Evolutionary conservation across 1,139 yeast genomes (phyloP).

Genomic region (Meyerozyma carpophila): DNA sequence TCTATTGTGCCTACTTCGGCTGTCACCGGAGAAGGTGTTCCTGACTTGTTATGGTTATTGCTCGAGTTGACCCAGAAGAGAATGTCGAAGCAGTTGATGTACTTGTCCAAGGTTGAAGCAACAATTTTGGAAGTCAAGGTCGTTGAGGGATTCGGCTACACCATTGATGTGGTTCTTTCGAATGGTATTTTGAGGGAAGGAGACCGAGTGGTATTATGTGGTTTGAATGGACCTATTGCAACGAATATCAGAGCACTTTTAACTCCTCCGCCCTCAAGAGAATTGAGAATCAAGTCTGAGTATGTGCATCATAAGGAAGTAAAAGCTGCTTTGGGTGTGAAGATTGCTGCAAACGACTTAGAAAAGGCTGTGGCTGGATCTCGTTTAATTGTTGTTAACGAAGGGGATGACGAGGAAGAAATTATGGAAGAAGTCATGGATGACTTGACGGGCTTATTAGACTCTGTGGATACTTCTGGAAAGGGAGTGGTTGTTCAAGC

Average conservation of each 20-base stretch:
- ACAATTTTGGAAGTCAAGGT: slow-evolving; percentile 98
- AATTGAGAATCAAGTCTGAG: slow-evolving; percentile 90
- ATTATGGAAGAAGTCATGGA: slow-evolving; percentile 98
- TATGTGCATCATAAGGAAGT: slow-evolving; percentile 95
- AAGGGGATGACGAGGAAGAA: slow-evolving; percentile 97
- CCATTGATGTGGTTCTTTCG: slow-evolving; percentile 94
- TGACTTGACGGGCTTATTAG: slow-evolving; percentile 90
- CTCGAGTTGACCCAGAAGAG: slow-evolving; percentile 95
- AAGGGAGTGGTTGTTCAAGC: slow-evolving; percentile 98
- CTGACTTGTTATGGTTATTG: slow-evolving; percentile 93
- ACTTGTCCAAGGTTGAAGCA: slow-evolving; percentile 88
- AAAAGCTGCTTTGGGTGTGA: slow-evolving; percentile 98
- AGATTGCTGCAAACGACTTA: slow-evolving; percentile 94
- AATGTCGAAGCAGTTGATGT: slow-evolving; percentile 98
- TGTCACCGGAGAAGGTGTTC: slow-evolving; percentile 99
- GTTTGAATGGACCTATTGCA: slow-evolving; percentile 98
- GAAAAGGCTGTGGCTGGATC: slow-evolving; percentile 99
- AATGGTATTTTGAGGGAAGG: slow-evolving; percentile 95
- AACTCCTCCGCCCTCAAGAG: slow-evolving; percentile 97
- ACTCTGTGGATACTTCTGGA: slow-evolving; percentile 91
- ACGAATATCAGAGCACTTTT: slow-evolving; percentile 92
- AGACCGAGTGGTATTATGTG: slow-evolving; percentile 92
- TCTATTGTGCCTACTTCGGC: slow-evolving; percentile 98
- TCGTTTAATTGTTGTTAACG: slow-evolving; percentile 88
- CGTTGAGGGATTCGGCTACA: slow-evolving; percentile 97